Percentiles rank a stretch among this genome's conserved stretches.
Conservation (phyloP, 495 filamentous ascomycete species). For the Penicillium lagena region DNA sequence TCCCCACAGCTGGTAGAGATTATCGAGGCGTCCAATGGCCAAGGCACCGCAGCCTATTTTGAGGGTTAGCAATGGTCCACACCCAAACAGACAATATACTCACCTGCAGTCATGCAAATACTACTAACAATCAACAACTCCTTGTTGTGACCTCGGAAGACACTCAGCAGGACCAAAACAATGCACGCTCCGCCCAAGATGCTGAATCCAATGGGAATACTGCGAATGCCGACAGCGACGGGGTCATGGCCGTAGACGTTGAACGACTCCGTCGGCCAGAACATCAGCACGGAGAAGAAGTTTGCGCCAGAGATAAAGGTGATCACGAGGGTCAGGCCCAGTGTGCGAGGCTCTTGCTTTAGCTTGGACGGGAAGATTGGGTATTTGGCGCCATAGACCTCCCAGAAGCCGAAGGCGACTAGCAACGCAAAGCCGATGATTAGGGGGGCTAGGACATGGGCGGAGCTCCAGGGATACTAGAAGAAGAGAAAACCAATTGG, state of each 20-base stretch:
- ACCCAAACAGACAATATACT: conserved; percentile 1
- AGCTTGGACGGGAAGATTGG: conserved; percentile 63
- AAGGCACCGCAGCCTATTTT: conserved; percentile 53
- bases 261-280: conserved; percentile 70
- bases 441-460: conserved; percentile 54
- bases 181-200: conserved; percentile 58
- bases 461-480: conserved; percentile 52
- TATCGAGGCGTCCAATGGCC: conserved; percentile 49
- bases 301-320: conserved; percentile 70
- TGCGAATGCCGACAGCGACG: conserved; percentile 58
- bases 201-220: conserved; percentile 58
- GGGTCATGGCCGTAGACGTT: conserved; percentile 70
- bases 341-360: conserved; percentile 55
- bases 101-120: conserved; percentile 62
- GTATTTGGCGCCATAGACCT: conserved; percentile 51
- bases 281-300: conserved; percentile 68
- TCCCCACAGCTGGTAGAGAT: conserved; percentile 54
- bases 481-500: conserved; percentile 2
- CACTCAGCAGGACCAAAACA: conserved; percentile 53
- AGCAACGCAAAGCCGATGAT: conserved; percentile 49
- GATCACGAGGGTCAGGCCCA: conserved; percentile 60
- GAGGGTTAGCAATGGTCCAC: background rate
- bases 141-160: conserved; percentile 55
- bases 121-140: conserved; percentile 57
- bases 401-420: conserved; percentile 53